Percentiles rank a stretch among this genome's conserved stretches.
These are phyloP conservation scores for Tolypocladium amazonense DNA, from an alignment of 2,329 filamentous ascomycete species.

Conservation along the genomic window DNA sequence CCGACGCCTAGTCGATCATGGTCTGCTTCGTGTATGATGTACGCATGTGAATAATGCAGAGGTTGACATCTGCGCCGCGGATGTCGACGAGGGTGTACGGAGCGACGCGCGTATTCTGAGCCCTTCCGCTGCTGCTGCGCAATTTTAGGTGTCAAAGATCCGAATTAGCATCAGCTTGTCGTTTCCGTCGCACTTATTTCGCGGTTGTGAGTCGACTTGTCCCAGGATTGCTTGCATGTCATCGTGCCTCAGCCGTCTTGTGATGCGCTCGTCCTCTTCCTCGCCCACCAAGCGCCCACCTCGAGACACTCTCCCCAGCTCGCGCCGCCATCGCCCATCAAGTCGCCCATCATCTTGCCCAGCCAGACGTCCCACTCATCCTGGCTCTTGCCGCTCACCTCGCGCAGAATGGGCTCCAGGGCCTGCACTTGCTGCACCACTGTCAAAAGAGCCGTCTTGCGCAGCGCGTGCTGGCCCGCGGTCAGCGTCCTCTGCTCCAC, in stretches of 20 bases:
- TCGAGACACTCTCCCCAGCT: constrained; percentile 78
- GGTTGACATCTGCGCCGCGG: not conserved
- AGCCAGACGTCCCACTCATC: constrained; percentile 92
- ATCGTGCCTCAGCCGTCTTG: not conserved
- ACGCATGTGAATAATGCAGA: not conserved
- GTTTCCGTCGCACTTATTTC: not conserved
- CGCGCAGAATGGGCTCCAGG: constrained; percentile 71
- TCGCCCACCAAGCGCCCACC: constrained; percentile 80
- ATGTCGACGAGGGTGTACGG: not conserved
- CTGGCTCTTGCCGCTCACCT: constrained; percentile 74
- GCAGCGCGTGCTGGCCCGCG: constrained; percentile 59
- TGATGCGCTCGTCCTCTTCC: constrained; percentile 41
- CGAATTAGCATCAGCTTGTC: not conserved
- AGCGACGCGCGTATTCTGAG: not conserved
- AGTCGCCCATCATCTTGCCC: constrained; percentile 73
- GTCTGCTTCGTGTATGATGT: not conserved
- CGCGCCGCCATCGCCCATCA: constrained; percentile 69
- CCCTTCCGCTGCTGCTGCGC: not conserved
- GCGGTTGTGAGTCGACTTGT: not conserved
- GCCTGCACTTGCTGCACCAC: constrained; percentile 77
- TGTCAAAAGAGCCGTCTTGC: constrained; percentile 70
- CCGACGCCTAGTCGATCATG: constrained; percentile 18
- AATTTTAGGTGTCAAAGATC: not conserved
- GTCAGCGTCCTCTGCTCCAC: constrained; percentile 43
- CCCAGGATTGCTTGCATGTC: not conserved